Base-by-base conservation (phyloP, 2,329 filamentous ascomycete genomes). In the Trichoderma koningiopsis region DNA sequence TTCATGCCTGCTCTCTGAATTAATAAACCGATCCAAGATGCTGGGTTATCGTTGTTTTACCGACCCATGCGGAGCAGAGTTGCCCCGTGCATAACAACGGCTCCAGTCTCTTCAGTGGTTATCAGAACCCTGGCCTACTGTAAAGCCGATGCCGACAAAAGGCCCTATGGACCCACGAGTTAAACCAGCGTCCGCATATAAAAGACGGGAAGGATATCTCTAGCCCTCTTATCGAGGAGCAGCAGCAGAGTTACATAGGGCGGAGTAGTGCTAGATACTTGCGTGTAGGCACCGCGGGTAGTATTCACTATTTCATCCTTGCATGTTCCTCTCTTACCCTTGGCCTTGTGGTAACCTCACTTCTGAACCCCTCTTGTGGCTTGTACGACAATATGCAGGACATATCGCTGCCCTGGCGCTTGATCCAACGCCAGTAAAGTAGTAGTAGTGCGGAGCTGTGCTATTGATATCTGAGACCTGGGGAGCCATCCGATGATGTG, bases 331-430 rank as follows among this genome's bases (percentile, higher is more conserved):
- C 5, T 35, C 31, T 31, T 43, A 59, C 55, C 64, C 64, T 59
- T 59, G 55, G 55, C 64, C 14, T 35, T 19, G 22, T 29, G 56
- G 64, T 59, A 67, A 67, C 64, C 53, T 67, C 53, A 66, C 63
- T 31, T 66, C 40, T 29, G 27, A 37, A 47, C 53, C 64, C 55
- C 64, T 67, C 64, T 13, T 59, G 64, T 59, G 55, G 55, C 55
- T 55, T 29, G 63, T 56, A 19, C 40, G 40, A 43, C 19, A 31
- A 43, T 49, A 52, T 67, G 40, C 55, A 22, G 64, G 40, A 59
- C 55, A 52, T 67, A 22, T 24, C 27, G 22, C 55, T 66, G n/a
- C 8, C 2, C n/a, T 11, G 47, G 29, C 29, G 16, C 55, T 29
- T 35, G 27, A 24, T 27, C 24, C 27, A 8, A 19, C 16, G 7